Evolutionary conservation across 2,329 filamentous ascomycete species (phyloP).

Genomic region (Aspergillus sp.): DNA sequence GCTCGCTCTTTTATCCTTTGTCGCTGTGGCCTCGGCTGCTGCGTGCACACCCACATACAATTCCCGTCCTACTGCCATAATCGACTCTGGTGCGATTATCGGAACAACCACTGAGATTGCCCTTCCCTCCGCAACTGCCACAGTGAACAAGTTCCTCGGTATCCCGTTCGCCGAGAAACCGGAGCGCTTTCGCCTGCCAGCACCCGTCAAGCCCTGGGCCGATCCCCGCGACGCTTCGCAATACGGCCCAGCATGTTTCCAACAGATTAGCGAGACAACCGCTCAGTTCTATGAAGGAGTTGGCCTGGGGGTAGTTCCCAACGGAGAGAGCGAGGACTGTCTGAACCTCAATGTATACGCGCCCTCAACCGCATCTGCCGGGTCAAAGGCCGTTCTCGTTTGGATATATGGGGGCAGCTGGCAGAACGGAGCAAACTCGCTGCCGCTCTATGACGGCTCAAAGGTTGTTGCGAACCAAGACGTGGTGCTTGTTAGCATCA

Average conservation of each 20-base stretch:
- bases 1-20: neutral
- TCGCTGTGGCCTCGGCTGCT: neutral
- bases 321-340: slow-evolving; percentile 39
- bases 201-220: neutral
- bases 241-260: slow-evolving; percentile 6
- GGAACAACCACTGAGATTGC: slow-evolving; percentile 1
- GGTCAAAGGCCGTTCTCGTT: slow-evolving; percentile 1
- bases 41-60: slow-evolving; percentile 3
- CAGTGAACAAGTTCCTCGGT: slow-evolving; percentile 2
- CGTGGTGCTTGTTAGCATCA: slow-evolving; percentile 12
- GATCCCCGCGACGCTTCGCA: neutral
- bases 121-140: neutral
- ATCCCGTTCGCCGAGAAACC: neutral
- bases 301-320: slow-evolving; percentile 1
- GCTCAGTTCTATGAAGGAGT: slow-evolving; percentile 3
- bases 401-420: slow-evolving; percentile 11
- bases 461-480: slow-evolving; percentile 2
- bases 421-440: neutral
- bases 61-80: neutral
- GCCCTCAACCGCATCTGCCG: neutral
- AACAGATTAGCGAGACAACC: neutral
- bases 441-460: slow-evolving; percentile 3
- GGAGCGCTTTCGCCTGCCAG: slow-evolving; percentile 4
- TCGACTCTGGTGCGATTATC: slow-evolving; percentile 5
- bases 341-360: slow-evolving; percentile 37